Conservation (phyloP, 2,329 filamentous ascomycete species). For the Simplicillium aogashimaense region DNA sequence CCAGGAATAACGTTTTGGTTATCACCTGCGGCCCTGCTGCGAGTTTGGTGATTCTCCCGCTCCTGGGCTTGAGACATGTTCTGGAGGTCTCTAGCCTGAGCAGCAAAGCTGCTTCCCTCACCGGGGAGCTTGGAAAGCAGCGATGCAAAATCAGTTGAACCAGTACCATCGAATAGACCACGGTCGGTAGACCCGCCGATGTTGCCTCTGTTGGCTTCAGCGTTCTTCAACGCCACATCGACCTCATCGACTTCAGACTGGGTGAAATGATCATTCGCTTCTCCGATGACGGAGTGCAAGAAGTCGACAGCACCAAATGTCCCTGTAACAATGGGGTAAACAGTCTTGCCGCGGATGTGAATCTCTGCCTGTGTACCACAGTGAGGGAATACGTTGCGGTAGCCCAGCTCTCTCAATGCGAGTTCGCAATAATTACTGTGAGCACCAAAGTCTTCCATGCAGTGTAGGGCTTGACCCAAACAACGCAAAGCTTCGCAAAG, state of each 20-base stretch:
- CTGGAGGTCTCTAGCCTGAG: conserved; percentile 55
- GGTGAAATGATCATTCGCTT: conserved; percentile 75
- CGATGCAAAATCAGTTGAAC: conserved; percentile 52
- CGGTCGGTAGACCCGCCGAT: conserved; percentile 23
- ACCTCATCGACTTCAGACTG: conserved; percentile 79
- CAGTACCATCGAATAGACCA: conserved; percentile 30
- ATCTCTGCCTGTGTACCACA: conserved; percentile 59
- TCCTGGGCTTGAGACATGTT: conserved; percentile 53
- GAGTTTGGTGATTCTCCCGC: conserved; percentile 37
- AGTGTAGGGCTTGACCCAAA: conserved; percentile 67
- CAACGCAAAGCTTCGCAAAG: conserved; percentile 73
- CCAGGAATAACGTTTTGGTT: conserved; percentile 57
- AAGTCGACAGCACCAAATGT: conserved; percentile 76
- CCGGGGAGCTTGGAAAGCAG: conserved; percentile 69
- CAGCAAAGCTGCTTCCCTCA: conserved; percentile 53
- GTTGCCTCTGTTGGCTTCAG: conserved; percentile 37
- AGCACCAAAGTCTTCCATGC: conserved; percentile 69
- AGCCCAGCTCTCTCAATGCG: conserved; percentile 57
- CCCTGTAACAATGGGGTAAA: conserved; percentile 66
- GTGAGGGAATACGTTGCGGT: conserved; percentile 61
- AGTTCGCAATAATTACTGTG: conserved; percentile 75
- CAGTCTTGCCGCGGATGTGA: conserved; percentile 49
- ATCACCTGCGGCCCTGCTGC: conserved; percentile 22
- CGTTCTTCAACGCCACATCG: conserved; percentile 62
- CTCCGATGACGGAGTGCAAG: conserved; percentile 66